These are phyloP conservation scores for Aspergillus sclerotiicarbonarius DNA, from an alignment of 495 filamentous ascomycete genomes.

Conservation along the genomic window DNA sequence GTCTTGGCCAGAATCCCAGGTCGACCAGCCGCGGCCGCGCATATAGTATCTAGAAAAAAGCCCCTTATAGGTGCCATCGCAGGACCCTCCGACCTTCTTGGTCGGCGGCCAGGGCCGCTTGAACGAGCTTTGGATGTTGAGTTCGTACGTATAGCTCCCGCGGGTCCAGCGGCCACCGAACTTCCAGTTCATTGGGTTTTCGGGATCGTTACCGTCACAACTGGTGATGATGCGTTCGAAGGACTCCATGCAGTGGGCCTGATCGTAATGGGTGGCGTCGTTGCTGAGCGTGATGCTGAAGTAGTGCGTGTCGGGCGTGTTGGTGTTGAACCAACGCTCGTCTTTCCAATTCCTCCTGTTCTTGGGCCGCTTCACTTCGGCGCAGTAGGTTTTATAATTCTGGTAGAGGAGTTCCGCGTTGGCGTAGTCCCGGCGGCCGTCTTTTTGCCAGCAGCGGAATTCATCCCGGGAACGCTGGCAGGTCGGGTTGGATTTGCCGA, in stretches of 20 bases:
- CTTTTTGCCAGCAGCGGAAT: constrained; percentile 18
- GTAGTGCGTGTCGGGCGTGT: constrained; percentile 20
- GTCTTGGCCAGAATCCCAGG: constrained; percentile 6
- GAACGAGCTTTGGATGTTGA: constrained; percentile 8
- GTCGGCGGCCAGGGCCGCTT: constrained; percentile 15
- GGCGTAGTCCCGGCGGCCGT: background rate
- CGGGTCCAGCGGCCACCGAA: constrained; percentile 21
- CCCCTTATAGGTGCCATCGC: constrained; percentile 12
- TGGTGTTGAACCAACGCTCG: constrained; percentile 9
- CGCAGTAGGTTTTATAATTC: background rate
- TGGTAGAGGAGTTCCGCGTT: background rate
- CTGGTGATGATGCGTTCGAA: constrained; percentile 22
- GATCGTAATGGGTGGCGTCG: constrained; percentile 7
- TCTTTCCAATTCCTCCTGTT: background rate
- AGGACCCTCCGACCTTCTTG: constrained; percentile 16
- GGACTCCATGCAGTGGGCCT: constrained; percentile 14
- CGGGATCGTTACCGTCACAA: constrained; percentile 33
- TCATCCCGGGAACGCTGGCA: constrained; percentile 11
- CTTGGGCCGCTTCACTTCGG: background rate
- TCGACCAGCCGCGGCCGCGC: constrained; percentile 7
- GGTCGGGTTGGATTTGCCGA: constrained; percentile 5
- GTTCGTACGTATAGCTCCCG: constrained; percentile 20
- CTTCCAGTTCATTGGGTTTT: constrained; percentile 37
- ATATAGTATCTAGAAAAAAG: background rate
- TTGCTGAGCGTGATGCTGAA: constrained; percentile 13